phyloP scores from a whole-genome alignment of 805 yeast genomes.

The Yarrowia sp. region DNA sequence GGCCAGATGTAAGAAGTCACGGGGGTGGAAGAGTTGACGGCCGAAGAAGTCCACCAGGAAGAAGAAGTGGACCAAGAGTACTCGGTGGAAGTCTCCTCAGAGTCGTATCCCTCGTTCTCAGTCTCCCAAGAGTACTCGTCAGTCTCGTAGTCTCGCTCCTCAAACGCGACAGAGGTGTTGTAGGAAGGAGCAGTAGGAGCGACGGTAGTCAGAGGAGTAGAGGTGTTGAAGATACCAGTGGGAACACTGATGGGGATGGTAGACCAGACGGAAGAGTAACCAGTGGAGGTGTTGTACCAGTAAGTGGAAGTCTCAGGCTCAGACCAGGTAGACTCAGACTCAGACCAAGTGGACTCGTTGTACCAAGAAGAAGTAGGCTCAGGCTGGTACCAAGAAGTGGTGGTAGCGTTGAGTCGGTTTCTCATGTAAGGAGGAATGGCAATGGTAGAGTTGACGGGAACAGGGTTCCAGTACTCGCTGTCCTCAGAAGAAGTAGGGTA shows the following conservation, averaged over 20 bases:
- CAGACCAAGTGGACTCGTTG: not conserved
- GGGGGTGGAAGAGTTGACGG: not conserved
- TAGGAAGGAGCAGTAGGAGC: constrained; percentile 1
- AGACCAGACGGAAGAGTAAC: not conserved
- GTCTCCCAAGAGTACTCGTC: not conserved
- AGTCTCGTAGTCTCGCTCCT: constrained; percentile 14
- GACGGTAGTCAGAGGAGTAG: not conserved
- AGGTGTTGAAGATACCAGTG: constrained; percentile 1
- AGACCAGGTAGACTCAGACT: not conserved
- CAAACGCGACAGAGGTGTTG: not conserved
- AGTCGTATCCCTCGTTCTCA: not conserved
- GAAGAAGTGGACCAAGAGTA: not conserved
- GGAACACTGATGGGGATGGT: constrained; percentile 8
- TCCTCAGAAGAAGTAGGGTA: not conserved
- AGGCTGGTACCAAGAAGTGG: not conserved
- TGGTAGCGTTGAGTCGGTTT: not conserved
- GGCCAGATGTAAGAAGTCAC: constrained; percentile 19
- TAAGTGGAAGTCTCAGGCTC: not conserved
- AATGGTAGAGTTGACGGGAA: not conserved
- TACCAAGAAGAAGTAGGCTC: not conserved
- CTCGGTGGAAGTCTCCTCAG: not conserved
- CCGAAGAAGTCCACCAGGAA: not conserved
- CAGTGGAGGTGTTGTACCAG: not conserved
- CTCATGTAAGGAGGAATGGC: not conserved
- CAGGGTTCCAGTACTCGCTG: not conserved